Conservation (phyloP, 164 flowering plant species). For the Liriodendron chinense region DNA sequence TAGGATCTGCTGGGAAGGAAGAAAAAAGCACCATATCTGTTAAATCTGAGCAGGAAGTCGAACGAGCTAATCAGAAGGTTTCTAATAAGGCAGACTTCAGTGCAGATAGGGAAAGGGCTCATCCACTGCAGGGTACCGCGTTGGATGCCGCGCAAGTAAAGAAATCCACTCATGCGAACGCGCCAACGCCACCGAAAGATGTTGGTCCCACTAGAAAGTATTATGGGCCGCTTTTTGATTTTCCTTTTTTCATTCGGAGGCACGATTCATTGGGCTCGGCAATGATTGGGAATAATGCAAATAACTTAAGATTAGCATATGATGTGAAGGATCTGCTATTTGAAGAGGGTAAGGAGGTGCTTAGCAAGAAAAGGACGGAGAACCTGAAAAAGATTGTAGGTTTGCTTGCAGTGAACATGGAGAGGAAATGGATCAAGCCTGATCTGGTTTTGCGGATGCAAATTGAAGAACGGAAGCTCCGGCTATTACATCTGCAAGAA, state of each 20-base stretch:
- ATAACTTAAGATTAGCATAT: constrained; percentile 68
- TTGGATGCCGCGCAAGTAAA: constrained; percentile 56
- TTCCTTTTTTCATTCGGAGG: constrained; percentile 84
- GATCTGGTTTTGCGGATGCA: constrained; percentile 84
- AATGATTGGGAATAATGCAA: constrained; percentile 43
- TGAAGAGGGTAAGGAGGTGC: constrained; percentile 76
- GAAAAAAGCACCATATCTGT: constrained; percentile 39
- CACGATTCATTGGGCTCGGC: constrained; percentile 74
- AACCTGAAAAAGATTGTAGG: constrained; percentile 73
- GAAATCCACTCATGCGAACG: constrained; percentile 49
- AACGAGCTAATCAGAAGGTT: constrained; percentile 39
- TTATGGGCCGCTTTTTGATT: constrained; percentile 95
- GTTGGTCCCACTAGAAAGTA: constrained; percentile 64
- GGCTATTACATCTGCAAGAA: constrained; percentile 74
- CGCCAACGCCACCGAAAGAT: constrained; percentile 62
- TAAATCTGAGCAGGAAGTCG: constrained; percentile 72
- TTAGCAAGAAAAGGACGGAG: constrained; percentile 69
- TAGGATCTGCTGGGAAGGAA: constrained; percentile 50
- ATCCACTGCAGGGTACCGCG: constrained; percentile 37
- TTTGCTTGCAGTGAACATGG: constrained; percentile 75
- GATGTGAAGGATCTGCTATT: constrained; percentile 77
- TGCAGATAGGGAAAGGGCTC: constrained; percentile 64
- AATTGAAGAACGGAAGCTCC: constrained; percentile 87
- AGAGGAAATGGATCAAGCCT: constrained; percentile 92
- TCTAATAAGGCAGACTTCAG: constrained; percentile 44